Evolutionary conservation across 345 rosid species (phyloP), one percentile per base, ranked within the genome.

Genomic region (Gossypium arboreum): DNA sequence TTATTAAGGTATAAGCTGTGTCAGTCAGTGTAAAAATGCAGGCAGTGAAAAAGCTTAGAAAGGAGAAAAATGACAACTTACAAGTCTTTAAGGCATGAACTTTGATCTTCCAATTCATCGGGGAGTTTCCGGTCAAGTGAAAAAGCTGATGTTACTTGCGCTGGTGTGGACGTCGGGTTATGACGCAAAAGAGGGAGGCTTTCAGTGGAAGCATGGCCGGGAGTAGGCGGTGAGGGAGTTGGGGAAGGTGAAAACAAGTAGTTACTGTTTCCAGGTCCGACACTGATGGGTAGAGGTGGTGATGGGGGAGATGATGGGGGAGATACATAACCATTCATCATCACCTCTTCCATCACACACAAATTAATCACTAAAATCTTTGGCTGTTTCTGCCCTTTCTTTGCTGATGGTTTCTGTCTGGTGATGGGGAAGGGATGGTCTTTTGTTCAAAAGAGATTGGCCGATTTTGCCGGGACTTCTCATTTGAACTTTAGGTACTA

Each of bases 201-300:
- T 22, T 81, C 83, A 12, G 81, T 58, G 0, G 84, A 84, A 0
- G 78, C 24, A 50, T 75, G 76, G 76, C 47, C 55, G 9, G 82
- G 79, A 39, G 63, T 16, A 24, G 73, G 65, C 2, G 79, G 75
- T 0, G 86, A 84, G 48, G 77, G 62, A 27, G 86, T 79, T 1
- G 83, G 79, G 17, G 84, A 84, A 0, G 74, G 68, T 2, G 86
- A 81, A 57, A 84, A 84, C 44, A 11, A 61, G 75, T 81, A 84
- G 52, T 54, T 74, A 0, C 34, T 79, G 67, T 84, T 77, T 43
- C 81, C 84, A 25, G 83, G 81, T 16, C 84, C 81, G 0, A 79
- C 68, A 59, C 84, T 81, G 2, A 81, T 2, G 4, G 86, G 86
- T 6, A 84, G 83, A 27, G 86, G 83, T 9, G 86, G 83, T 9